Evolutionary conservation across 352 stramenopile genomes (phyloP).

Genomic region (Phytophthora meadii): DNA sequence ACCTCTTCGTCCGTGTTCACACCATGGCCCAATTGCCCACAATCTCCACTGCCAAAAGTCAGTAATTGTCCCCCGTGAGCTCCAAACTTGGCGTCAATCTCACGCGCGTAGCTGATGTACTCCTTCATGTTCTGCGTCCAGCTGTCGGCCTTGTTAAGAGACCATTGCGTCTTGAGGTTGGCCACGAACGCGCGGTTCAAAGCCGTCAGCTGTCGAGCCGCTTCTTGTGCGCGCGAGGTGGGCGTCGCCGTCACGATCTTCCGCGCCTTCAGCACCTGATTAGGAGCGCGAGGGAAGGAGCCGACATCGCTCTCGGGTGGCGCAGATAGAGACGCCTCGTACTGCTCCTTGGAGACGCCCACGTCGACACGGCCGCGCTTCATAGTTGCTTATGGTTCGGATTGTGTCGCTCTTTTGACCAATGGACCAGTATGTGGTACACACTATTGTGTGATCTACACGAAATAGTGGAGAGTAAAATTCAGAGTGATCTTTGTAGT

Average conservation of each 20-base stretch:
- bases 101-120: conserved; percentile 75
- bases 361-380: conserved; percentile 77
- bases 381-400: conserved; percentile 29
- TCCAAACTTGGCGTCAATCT: conserved; percentile 69
- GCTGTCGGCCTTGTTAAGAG: conserved; percentile 64
- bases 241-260: conserved; percentile 43
- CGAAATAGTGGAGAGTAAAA: too few relatives aligned
- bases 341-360: conserved; percentile 81
- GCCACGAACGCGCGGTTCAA: conserved; percentile 76
- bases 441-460: too few relatives aligned
- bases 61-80: conserved; percentile 53
- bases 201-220: conserved; percentile 60
- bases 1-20: conserved; percentile 67
- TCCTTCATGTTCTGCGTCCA: conserved; percentile 85
- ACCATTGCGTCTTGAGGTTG: conserved; percentile 68
- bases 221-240: conserved; percentile 43
- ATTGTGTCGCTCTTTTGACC: not conserved
- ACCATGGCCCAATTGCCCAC: conserved; percentile 92
- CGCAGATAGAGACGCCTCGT: conserved; percentile 45
- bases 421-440: too few relatives aligned
- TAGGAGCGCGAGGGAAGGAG: conserved; percentile 48
- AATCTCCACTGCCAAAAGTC: conserved; percentile 93
- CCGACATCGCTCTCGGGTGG: not conserved
- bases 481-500: too few relatives aligned
- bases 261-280: conserved; percentile 58